phyloP scores from a whole-genome alignment of 352 stramenopile genomes.

The Phytopythium delawarense region DNA sequence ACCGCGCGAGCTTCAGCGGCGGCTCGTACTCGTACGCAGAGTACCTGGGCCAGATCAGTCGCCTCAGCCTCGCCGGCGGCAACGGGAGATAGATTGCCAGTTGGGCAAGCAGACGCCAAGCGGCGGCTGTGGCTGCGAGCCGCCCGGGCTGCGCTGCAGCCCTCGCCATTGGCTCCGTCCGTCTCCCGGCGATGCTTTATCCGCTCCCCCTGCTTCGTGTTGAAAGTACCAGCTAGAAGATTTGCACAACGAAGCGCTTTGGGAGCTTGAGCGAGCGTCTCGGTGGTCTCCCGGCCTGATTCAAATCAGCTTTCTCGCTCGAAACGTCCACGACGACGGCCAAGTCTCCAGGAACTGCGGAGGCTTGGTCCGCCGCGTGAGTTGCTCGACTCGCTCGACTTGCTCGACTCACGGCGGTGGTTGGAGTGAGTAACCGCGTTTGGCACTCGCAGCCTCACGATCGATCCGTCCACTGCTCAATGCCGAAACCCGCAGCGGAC shows the following conservation, averaged over 20 bases:
- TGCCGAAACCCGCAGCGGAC: too few relatives aligned
- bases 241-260: neutral
- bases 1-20: slow-evolving; percentile 96
- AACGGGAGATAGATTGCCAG: slow-evolving; percentile 49
- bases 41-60: slow-evolving; percentile 92
- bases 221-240: slow-evolving; percentile 10
- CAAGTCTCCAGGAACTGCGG: too few relatives aligned
- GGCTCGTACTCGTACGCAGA: slow-evolving; percentile 98
- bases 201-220: neutral
- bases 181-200: neutral
- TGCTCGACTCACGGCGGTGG: neutral
- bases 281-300: neutral
- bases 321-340: too few relatives aligned
- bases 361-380: too few relatives aligned
- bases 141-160: neutral
- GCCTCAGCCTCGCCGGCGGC: slow-evolving; percentile 53
- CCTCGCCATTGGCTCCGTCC: slow-evolving; percentile 1
- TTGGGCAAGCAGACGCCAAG: neutral
- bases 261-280: neutral
- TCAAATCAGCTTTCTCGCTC: too few relatives aligned
- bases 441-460: slow-evolving; percentile 1
- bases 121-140: too few relatives aligned
- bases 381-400: too few relatives aligned
- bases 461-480: neutral
- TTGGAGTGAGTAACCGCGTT: slow-evolving; percentile 5